Base-by-base conservation (phyloP, 306 rosid species). In the Vigna unguiculata region DNA sequence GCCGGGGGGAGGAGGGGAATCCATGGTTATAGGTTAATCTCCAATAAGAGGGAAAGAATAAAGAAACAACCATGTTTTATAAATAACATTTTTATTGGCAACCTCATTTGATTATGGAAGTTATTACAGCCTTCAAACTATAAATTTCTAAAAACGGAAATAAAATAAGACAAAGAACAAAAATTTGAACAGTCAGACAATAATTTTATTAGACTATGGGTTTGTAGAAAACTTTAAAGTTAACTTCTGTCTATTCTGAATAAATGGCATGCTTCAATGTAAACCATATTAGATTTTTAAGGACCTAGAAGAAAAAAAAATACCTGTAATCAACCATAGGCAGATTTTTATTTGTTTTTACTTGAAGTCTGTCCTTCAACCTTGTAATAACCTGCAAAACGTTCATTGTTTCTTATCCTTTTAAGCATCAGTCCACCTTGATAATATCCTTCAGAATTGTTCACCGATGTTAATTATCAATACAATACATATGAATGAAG, bases 321-420 rank as follows among this genome's bases (percentile, higher is more conserved):
- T 80, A 93, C 98, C 96, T 92, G 96, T 87, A 89, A 83, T 89
- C 93, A 78, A 92, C 91, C 87, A 87, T 74, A 68, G 92, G 86
- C 75, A 86, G 86, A 20, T 71, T 70, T 82, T 90, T 87, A 72
- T 88, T 88, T 45, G 72, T 83, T 55, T 84, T 49, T 64, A 95
- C 78, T 73, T 88, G 88, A 68, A 90, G 96, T 80, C 91, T 92
- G 74, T 89, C 89, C 85, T 78, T 88, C 88, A 95, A 76, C 90
- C 75, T 88, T 55, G 91, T 46, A 69, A 89, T 83, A 82, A 95
- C 91, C 97, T 95, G 89, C 82, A 83, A 73, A 76, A 68, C 48
- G 53, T 49, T 51, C 41, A 62, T 66, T 51, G 78, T 80, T 81
- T 30, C 57, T 76, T 61, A 76, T 76, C 76, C 41, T 40, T 59